Base-by-base conservation (phyloP, 495 filamentous ascomycete species). In the Articulospora tetracladia region DNA sequence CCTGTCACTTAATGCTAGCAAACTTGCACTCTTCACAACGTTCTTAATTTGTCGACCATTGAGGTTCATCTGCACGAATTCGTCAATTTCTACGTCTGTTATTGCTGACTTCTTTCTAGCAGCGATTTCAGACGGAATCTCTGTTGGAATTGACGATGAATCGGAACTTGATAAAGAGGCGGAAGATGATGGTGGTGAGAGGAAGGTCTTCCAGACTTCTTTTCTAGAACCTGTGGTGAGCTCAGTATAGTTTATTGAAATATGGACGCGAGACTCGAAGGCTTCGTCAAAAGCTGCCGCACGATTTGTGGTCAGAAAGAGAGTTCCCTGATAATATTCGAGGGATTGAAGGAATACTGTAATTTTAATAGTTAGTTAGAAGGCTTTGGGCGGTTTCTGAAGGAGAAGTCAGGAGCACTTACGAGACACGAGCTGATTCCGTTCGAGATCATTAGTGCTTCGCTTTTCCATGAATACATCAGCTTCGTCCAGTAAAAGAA, bases 271-370 rank as follows among this genome's bases (percentile, higher is more conserved):
- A 30, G 69, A 76, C 17, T 72, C 64, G 61, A 81, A 73, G 25
- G 74, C 72, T 41, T 79, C 69, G 58, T 81, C 76, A 66, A 80
- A 75, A 15, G 60, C 60, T 0, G 67, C 71, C 7, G 76, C 63
- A 3, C 87, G 85, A 67, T 92, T 92, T 19, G 89, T 91, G 0
- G 88, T 91, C 6, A 91, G 69, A 75, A 74, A 68, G n/a, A 75
- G 63, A 39, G 75, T 74, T 6, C 73, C 73, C 32, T 70, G 57
- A 64, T 74, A 70, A 49, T 73, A 73, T 60, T 75, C 73, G 0
- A 75, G 65, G 2, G 27, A 25, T 25, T n/a, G 19, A 3, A 6
- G n/a, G n/a, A n/a, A n/a, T n/a, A n/a, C n/a, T n/a, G n/a, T n/a
- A n/a, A n/a, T n/a, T n/a, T n/a, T n/a, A n/a, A n/a, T n/a, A n/a